Conservation (phyloP, 352 stramenopile genomes). For the Saprolegnia diclina region DNA sequence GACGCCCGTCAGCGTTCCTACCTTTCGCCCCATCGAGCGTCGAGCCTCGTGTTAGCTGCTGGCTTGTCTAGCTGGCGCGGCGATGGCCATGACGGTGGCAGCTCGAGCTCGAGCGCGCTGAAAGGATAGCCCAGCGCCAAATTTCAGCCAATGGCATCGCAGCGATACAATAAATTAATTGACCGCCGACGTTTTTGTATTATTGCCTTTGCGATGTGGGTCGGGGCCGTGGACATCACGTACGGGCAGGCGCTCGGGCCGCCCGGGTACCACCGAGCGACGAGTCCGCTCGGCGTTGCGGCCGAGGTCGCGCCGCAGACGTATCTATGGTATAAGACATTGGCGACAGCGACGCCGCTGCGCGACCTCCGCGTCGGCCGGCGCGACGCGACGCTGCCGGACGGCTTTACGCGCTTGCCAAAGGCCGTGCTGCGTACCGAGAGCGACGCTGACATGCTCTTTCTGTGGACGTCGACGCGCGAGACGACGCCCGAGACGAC, state of each 20-base stretch:
- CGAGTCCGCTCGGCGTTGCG: constrained; percentile 57
- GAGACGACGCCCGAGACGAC: neutral
- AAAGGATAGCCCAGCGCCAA: too few relatives aligned
- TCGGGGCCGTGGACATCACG: constrained; percentile 71
- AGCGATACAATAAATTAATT: too few relatives aligned
- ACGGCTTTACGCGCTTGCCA: neutral
- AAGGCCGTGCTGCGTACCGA: neutral
- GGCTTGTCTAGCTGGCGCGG: too few relatives aligned
- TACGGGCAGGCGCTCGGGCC: constrained; percentile 80
- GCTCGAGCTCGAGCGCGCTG: too few relatives aligned
- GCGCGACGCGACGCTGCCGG: neutral
- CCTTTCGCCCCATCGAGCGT: too few relatives aligned
- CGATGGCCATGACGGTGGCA: too few relatives aligned
- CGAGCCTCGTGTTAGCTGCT: too few relatives aligned
- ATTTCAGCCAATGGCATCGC: neutral
- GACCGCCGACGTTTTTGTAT: neutral
- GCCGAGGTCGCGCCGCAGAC: constrained; percentile 75
- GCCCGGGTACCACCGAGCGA: constrained; percentile 80
- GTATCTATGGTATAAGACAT: constrained; percentile 80
- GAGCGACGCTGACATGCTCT: neutral
- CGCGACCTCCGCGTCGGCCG: neutral
- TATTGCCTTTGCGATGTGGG: constrained; percentile 25
- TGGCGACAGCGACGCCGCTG: constrained; percentile 18
- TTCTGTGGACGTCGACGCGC: neutral
- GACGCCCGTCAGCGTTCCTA: too few relatives aligned